Evolutionary conservation across 164 flowering plant species (phyloP).

Genomic region (Paratinospora sagittata): DNA sequence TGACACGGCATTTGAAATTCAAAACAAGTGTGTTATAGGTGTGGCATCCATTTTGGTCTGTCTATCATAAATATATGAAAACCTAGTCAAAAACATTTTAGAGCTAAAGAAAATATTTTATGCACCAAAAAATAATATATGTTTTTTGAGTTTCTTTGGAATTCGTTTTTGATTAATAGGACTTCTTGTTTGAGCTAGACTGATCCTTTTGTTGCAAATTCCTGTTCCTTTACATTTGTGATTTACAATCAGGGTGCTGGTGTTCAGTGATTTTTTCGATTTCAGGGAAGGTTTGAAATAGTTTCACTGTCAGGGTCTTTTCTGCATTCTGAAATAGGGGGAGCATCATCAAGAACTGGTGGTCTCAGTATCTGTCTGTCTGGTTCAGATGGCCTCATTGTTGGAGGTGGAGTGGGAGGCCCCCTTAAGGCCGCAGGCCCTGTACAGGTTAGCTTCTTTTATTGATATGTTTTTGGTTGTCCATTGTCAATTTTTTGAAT

Average conservation of each 20-base stretch:
- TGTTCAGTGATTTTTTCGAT: neutral
- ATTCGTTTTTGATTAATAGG: neutral
- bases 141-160: too few relatives aligned
- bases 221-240: neutral
- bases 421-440: constrained; percentile 81
- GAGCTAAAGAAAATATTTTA: too few relatives aligned
- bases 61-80: too few relatives aligned
- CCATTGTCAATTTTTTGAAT: neutral
- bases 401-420: constrained; percentile 90
- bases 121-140: too few relatives aligned
- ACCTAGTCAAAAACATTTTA: too few relatives aligned
- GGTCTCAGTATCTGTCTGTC: constrained; percentile 83
- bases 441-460: constrained; percentile 54
- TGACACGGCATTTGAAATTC: too few relatives aligned
- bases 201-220: neutral
- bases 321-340: constrained; percentile 61
- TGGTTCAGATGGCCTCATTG: constrained; percentile 63
- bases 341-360: constrained; percentile 53
- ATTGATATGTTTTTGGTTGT: neutral
- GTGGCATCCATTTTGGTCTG: too few relatives aligned
- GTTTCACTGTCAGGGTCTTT: constrained; percentile 78
- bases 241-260: neutral
- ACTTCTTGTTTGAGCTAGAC: neutral
- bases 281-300: constrained; percentile 82
- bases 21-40: too few relatives aligned